A percentile compares a stretch with the other conserved stretches of the same genome.
Conservation (phyloP, 2,329 filamentous ascomycete species). For the Teratosphaeria gauchensis region DNA sequence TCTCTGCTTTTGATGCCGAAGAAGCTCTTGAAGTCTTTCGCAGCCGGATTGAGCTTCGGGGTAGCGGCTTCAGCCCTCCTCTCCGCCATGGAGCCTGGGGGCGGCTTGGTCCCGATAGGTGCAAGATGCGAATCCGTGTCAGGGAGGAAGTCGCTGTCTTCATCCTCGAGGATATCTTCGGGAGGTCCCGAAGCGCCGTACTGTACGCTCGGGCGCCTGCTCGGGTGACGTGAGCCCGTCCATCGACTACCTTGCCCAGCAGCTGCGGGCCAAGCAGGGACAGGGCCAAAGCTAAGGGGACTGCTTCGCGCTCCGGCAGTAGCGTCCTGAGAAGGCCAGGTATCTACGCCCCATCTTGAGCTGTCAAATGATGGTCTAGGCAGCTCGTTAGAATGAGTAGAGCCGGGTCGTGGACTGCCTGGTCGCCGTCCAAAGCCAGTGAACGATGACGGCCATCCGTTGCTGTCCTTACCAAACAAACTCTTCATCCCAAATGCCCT, state of each 20-base stretch:
- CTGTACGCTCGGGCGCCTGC: slow-evolving; percentile 71
- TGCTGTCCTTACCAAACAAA: slow-evolving; percentile 33
- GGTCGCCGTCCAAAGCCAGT: slow-evolving; percentile 23
- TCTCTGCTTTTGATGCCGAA: slow-evolving; percentile 40
- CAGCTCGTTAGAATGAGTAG: slow-evolving; percentile 47
- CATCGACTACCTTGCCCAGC: slow-evolving; percentile 39
- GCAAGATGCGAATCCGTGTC: slow-evolving; percentile 47
- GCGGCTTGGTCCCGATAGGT: slow-evolving; percentile 60
- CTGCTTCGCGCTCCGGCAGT: slow-evolving; percentile 29
- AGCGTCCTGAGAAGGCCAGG: slow-evolving; percentile 20
- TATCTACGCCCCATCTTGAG: slow-evolving; percentile 36
- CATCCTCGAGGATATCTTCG: slow-evolving; percentile 43
- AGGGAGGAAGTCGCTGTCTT: slow-evolving; percentile 36
- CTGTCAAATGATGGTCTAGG: slow-evolving; percentile 72
- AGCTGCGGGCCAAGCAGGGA: slow-evolving; percentile 34
- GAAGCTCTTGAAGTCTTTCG: slow-evolving; percentile 73
- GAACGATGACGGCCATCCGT: slow-evolving; percentile 32
- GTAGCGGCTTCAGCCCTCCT: slow-evolving; percentile 38
- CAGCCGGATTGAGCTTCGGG: slow-evolving; percentile 70
- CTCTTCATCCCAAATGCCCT: slow-evolving; percentile 33
- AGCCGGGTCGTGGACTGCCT: slow-evolving; percentile 48
- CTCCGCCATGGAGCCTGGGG: background rate
- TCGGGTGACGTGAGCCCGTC: slow-evolving; percentile 57
- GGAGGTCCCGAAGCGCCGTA: slow-evolving; percentile 56
- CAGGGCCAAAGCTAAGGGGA: slow-evolving; percentile 24